Conservation (phyloP, 2,329 filamentous ascomycete genomes). For the Xylariaceae sp. region DNA sequence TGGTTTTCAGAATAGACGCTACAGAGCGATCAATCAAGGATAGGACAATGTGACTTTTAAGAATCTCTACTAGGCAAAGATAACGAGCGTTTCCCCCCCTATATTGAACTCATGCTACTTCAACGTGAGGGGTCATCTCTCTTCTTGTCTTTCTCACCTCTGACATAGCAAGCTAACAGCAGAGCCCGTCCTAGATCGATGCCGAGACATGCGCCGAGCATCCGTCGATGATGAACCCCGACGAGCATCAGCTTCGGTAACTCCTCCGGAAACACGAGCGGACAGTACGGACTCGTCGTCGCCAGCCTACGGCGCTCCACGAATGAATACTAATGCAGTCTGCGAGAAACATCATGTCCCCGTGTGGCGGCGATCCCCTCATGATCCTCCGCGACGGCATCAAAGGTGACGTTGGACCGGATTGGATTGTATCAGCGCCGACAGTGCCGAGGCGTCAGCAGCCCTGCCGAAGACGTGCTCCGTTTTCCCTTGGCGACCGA, state of each 20-base stretch:
- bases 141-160: background rate
- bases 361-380: slow-evolving; percentile 37
- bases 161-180: slow-evolving; percentile 3
- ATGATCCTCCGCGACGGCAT: slow-evolving; percentile 46
- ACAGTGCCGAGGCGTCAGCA: slow-evolving; percentile 30
- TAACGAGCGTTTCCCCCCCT: slow-evolving; percentile 46
- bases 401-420: slow-evolving; percentile 31
- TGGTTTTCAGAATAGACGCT: background rate
- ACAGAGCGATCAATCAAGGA: background rate
- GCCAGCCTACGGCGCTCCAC: slow-evolving; percentile 51
- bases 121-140: slow-evolving; percentile 37
- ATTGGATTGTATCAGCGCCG: slow-evolving; percentile 33
- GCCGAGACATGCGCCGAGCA: slow-evolving; percentile 45
- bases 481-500: slow-evolving; percentile 25
- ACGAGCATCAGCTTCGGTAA: slow-evolving; percentile 55
- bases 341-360: slow-evolving; percentile 50
- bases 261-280: slow-evolving; percentile 51
- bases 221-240: slow-evolving; percentile 51
- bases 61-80: slow-evolving; percentile 54
- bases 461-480: slow-evolving; percentile 33
- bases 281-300: slow-evolving; percentile 49
- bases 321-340: slow-evolving; percentile 45
- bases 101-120: slow-evolving; percentile 59
- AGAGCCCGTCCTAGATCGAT: slow-evolving; percentile 30
- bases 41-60: slow-evolving; percentile 52